A percentile compares a stretch with the other conserved stretches of the same genome.
Conservation (phyloP, 1,139 yeast species). For the Diutina sp. region DNA sequence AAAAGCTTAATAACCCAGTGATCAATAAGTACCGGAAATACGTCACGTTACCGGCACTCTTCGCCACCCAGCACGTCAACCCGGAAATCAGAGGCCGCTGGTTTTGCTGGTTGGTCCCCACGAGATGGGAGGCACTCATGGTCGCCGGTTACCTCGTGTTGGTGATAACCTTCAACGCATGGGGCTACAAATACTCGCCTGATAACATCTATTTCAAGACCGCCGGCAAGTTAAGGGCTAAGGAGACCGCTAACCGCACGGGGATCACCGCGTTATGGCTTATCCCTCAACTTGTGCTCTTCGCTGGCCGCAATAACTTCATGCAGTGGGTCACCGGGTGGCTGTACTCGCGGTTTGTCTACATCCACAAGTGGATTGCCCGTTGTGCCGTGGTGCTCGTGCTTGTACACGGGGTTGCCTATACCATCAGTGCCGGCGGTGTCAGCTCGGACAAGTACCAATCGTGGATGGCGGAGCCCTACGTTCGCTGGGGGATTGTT, state of each 20-base stretch:
- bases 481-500: slow-evolving; percentile 44
- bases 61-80: slow-evolving; percentile 27
- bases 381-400: slow-evolving; percentile 32
- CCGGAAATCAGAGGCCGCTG: slow-evolving; percentile 7
- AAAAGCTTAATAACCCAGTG: slow-evolving; percentile 17
- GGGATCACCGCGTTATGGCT: slow-evolving; percentile 39
- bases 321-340: slow-evolving; percentile 42
- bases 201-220: slow-evolving; percentile 13
- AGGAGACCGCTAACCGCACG: slow-evolving; percentile 43
- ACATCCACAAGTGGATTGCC: slow-evolving; percentile 26
- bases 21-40: slow-evolving; percentile 27
- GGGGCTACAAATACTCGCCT: slow-evolving; percentile 11
- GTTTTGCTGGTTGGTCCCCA: neutral
- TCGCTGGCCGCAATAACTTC: slow-evolving; percentile 43
- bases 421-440: slow-evolving; percentile 23
- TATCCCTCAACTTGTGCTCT: slow-evolving; percentile 37
- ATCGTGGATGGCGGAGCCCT: slow-evolving; percentile 22
- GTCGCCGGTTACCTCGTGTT: slow-evolving; percentile 18
- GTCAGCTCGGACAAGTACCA: slow-evolving; percentile 16
- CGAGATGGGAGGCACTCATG: slow-evolving; percentile 5
- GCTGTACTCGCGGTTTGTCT: slow-evolving; percentile 27
- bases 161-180: slow-evolving; percentile 10
- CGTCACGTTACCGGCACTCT: slow-evolving; percentile 36
- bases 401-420: slow-evolving; percentile 39
- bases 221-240: slow-evolving; percentile 27